Base-by-base conservation (phyloP, 371 early-diverging fungal genomes). In the Mucor circinelloides region DNA sequence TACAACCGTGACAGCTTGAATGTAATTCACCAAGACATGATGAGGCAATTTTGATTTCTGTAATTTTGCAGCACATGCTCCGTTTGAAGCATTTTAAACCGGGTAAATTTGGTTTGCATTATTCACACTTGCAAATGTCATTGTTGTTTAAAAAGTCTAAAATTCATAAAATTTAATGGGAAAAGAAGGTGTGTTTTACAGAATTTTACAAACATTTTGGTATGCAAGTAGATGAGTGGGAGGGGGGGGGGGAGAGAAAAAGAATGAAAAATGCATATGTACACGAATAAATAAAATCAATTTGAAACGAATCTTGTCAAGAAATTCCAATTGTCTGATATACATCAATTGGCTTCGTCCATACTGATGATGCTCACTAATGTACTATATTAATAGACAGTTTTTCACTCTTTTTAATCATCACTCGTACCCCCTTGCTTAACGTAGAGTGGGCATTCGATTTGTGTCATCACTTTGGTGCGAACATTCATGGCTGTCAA, bases 401-500 rank as follows among this genome's bases (percentile, higher is more conserved):
- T 0, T 21, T 9, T 27, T 52, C 15, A 13, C 27, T 52, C 13
- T 2, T 32, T 56, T 52, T 36, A 66, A 40, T 66, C 67, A 42
- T 67, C 67, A 42, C 5, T 21, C 4, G 21, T 30, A 31, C 38
- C 60, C 27, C 56, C 44, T 40, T 58, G 60, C 30, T 60, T 48
- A 9, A 46, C 62, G 38, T 67, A 67, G 13, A 42, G 58, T 8
- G 38, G 52, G 56, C 83, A 83, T 10, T 34, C 54, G n/a, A 81
- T 68, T 54, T 80, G 77, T 5, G 76, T 79, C 19, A 79, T n/a
- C 23, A 64, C 42, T 7, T 68, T 66, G 6, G 80, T 70, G 42
- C 64, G 69, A 40, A 81, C 61, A 23, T 81, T 78, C 21, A 87
- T 74, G 0, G 88, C 91, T 1, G 89, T 86, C 62, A 93, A 60